Conservation (phyloP, 345 rosid genomes). For the Hibiscus tridactylites region DNA sequence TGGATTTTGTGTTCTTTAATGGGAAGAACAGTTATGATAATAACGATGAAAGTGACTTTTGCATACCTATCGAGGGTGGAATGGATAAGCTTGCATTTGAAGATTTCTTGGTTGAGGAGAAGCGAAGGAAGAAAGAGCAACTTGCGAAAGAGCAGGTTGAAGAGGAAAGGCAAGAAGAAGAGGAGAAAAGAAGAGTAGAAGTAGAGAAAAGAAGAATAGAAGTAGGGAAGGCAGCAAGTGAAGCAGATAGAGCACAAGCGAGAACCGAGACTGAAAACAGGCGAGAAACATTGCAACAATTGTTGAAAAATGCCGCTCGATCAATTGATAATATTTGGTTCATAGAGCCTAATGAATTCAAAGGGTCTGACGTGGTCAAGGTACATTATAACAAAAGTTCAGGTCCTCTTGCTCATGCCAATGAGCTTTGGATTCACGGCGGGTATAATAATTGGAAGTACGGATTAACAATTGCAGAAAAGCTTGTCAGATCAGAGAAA, state of each 20-base stretch:
- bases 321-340: constrained; percentile 57
- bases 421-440: constrained; percentile 84
- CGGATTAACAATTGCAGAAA: constrained; percentile 57
- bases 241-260: constrained; percentile 75
- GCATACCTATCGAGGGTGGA: constrained; percentile 62
- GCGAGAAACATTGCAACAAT: constrained; percentile 30
- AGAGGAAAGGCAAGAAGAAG: constrained; percentile 64
- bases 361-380: constrained; percentile 44
- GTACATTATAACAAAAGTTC: constrained; percentile 64
- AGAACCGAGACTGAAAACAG: constrained; percentile 49
- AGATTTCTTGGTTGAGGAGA: constrained; percentile 80
- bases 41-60: constrained; percentile 58
- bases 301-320: constrained; percentile 42
- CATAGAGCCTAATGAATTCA: constrained; percentile 58
- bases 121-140: constrained; percentile 60
- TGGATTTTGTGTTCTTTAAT: constrained; percentile 84
- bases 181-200: constrained; percentile 66
- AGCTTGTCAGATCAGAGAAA: constrained; percentile 39
- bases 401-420: constrained; percentile 60
- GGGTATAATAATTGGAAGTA: constrained; percentile 75
- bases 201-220: constrained; percentile 47
- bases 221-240: constrained; percentile 62
- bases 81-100: constrained; percentile 37
- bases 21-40: constrained; percentile 71
- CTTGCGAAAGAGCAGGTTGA: constrained; percentile 74